Conservation (phyloP, 2,329 filamentous ascomycete species). For the Malbranchea cinnamomea region DNA sequence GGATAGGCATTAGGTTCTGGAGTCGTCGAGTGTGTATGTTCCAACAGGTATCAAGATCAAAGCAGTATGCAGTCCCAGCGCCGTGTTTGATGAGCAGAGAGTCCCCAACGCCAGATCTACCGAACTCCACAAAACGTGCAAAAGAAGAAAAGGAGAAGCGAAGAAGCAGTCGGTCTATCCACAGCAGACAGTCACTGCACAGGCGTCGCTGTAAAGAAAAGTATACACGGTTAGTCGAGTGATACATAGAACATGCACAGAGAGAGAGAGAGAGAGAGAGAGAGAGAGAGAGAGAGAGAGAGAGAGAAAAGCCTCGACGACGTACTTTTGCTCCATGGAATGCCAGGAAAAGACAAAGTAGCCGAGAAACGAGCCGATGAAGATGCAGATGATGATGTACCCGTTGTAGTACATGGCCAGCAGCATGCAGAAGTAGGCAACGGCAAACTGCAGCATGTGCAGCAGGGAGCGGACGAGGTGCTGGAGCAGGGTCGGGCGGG, state of each 20-base stretch:
- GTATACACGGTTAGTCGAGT: slow-evolving; percentile 3
- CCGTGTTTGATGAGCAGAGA: too few relatives aligned
- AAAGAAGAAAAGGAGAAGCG: too few relatives aligned
- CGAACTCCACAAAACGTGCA: too few relatives aligned
- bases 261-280: not conserved
- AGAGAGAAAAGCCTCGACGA: not conserved
- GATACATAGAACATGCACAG: too few relatives aligned
- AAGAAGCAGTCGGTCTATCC: too few relatives aligned
- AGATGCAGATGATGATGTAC: slow-evolving; percentile 68
- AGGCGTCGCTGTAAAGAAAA: slow-evolving; percentile 7
- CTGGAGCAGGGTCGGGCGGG: slow-evolving; percentile 47
- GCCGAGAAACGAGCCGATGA: slow-evolving; percentile 61
- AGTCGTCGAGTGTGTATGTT: too few relatives aligned
- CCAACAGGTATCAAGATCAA: too few relatives aligned
- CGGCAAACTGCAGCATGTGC: slow-evolving; percentile 55
- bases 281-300: not conserved
- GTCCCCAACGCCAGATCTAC: too few relatives aligned
- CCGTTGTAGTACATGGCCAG: slow-evolving; percentile 52
- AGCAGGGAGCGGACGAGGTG: slow-evolving; percentile 52
- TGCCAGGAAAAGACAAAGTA: slow-evolving; percentile 64
- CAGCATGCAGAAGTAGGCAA: slow-evolving; percentile 67
- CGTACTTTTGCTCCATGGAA: slow-evolving; percentile 13
- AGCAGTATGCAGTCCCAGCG: too few relatives aligned
- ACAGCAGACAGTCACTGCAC: slow-evolving; percentile 8
- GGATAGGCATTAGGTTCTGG: too few relatives aligned